These are phyloP conservation scores for Kuraishia piskuri DNA, from an alignment of 805 yeast species.

Conservation along the genomic window DNA sequence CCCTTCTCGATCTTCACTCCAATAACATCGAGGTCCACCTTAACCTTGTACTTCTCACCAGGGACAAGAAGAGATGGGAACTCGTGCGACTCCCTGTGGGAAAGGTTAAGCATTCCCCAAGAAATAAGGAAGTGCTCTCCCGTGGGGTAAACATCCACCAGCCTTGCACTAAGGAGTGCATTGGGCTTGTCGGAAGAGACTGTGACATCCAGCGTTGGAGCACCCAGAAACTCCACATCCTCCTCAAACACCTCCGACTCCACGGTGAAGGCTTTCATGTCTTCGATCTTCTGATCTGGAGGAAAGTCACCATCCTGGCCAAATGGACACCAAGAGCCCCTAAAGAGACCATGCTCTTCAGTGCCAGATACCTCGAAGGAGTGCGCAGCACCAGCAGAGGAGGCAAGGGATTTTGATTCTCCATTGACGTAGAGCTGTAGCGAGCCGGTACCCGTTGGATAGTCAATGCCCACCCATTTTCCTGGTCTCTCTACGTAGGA, in stretches of 20 bases:
- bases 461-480: slow-evolving; percentile 26
- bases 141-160: slow-evolving; percentile 31
- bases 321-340: slow-evolving; percentile 39
- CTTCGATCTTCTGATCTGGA: slow-evolving; percentile 33
- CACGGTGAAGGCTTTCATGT: slow-evolving; percentile 27
- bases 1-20: slow-evolving; percentile 29
- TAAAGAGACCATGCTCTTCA: slow-evolving; percentile 31
- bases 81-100: slow-evolving; percentile 33
- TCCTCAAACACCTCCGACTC: slow-evolving; percentile 20
- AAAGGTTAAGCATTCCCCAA: slow-evolving; percentile 36
- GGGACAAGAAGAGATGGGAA: slow-evolving; percentile 26
- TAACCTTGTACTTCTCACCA: slow-evolving; percentile 24
- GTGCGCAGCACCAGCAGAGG: neutral
- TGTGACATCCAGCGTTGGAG: slow-evolving; percentile 23
- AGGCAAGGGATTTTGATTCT: slow-evolving; percentile 6
- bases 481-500: slow-evolving; percentile 31
- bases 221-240: slow-evolving; percentile 25
- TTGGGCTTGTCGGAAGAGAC: slow-evolving; percentile 27
- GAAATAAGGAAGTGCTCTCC: slow-evolving; percentile 30
- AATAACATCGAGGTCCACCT: slow-evolving; percentile 28
- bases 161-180: slow-evolving; percentile 30
- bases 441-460: slow-evolving; percentile 9
- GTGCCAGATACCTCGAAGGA: slow-evolving; percentile 19
- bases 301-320: slow-evolving; percentile 39
- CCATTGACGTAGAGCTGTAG: slow-evolving; percentile 9